A percentile compares a stretch with the other conserved stretches of the same genome.
Evolutionary conservation across 768 basidiomycete species (phyloP).

Genomic region (Tricholomella constricta): DNA sequence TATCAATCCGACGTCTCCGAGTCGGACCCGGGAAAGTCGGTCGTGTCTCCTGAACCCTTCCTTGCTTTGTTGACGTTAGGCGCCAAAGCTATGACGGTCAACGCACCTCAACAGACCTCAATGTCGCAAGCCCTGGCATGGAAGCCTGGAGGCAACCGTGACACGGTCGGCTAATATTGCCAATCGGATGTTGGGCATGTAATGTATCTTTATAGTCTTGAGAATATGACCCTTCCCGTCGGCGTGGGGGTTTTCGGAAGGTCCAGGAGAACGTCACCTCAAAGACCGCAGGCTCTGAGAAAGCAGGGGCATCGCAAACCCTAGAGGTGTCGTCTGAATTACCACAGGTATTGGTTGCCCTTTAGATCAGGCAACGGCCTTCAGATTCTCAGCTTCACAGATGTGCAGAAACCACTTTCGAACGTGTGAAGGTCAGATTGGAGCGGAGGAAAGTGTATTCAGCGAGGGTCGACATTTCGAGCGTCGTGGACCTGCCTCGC

Average conservation of each 20-base stretch:
- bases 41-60: too few species aligned
- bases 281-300: not conserved
- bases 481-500: too few species aligned
- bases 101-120: not conserved
- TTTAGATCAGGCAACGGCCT: constrained; percentile 13
- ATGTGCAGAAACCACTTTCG: constrained; percentile 2
- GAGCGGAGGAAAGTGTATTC: constrained; percentile 1
- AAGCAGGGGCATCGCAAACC: not conserved
- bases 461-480: not conserved
- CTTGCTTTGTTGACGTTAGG: not conserved
- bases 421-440: constrained; percentile 5
- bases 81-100: not conserved
- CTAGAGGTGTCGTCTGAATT: not conserved
- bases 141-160: too few species aligned
- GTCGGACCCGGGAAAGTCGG: constrained; percentile 6
- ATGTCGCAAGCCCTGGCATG: too few species aligned
- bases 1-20: not conserved
- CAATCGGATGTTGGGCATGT: too few species aligned
- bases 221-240: not conserved
- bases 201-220: too few species aligned
- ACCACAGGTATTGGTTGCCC: not conserved
- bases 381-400: constrained; percentile 11
- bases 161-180: too few species aligned
- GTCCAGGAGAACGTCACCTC: not conserved
- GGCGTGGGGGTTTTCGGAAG: not conserved